Base-by-base conservation (phyloP, 2,329 filamentous ascomycete genomes). In the Beauveria sp. region DNA sequence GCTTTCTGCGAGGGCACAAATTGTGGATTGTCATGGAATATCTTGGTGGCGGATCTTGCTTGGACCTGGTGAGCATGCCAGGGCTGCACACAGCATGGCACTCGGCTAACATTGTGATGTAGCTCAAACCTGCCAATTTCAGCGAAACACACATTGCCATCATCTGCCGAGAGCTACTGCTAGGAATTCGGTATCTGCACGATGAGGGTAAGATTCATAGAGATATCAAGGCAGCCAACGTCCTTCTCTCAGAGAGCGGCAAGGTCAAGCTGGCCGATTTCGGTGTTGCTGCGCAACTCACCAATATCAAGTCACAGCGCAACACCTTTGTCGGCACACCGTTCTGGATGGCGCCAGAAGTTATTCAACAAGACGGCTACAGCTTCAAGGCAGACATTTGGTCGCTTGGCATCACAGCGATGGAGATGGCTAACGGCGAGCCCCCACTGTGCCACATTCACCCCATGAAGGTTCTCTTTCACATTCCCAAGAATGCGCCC, bases 21-120 rank as follows among this genome's bases (percentile, higher is more conserved):
- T 79, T 99, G 79, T 99, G 95, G 95, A 99, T 99, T 71, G 91
- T 98, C 62, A 99, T 99, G 95, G 95, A 99, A 75, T 99, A 89
- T 71, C 79, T 99, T 12, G 95, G 95, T 6, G 95, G 95, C 65
- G 95, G 95, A 46, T 98, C 95, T 20, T 97, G 95, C 73, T 81
- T 97, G 66, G 95, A 99, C 73, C 75, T 99, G 79, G 90, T 96
- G 83, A 69, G 80, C 65, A 30, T 18, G 40, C 47, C 18, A 38
- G 16, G 16, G 22, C 53, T 70, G 63, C 54, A 8, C 3, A 18
- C n/a, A 30, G 16, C 18, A 34, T 46, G 4, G 4, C 43, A 12
- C 5, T 18, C 42, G n/a, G 42, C 75, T 77, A 67, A 78, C 72
- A 54, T 40, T 49, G 50, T 58, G 10, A 50, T 18, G 20, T 69